phyloP scores from a whole-genome alignment of 208 protist species.

The Zelonia costaricensis region DNA sequence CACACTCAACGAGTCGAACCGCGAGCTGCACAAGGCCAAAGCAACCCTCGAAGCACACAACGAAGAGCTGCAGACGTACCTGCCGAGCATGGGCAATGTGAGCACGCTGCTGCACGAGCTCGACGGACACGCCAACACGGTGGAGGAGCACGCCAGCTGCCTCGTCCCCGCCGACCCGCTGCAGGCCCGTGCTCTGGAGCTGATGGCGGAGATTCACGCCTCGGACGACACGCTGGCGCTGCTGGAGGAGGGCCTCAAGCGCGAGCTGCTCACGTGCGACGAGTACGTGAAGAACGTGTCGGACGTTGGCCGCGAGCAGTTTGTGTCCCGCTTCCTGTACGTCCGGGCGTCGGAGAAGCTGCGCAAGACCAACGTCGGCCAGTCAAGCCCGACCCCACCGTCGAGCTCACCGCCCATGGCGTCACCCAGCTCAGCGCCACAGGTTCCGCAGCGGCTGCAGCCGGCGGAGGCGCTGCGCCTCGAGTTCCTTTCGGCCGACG shows the following conservation, averaged over 20 bases:
- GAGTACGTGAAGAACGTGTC: slow-evolving; percentile 82
- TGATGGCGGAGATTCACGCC: slow-evolving; percentile 76
- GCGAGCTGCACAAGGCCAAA: slow-evolving; percentile 54
- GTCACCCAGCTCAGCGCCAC: slow-evolving; percentile 4
- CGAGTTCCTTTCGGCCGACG: slow-evolving; percentile 61
- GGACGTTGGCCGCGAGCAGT: slow-evolving; percentile 74
- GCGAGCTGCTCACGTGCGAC: slow-evolving; percentile 65
- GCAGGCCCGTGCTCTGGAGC: slow-evolving; percentile 64
- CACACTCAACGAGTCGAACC: slow-evolving; percentile 46
- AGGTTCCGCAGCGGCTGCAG: slow-evolving; percentile 35
- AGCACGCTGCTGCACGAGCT: slow-evolving; percentile 40
- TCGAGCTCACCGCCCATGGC: slow-evolving; percentile 2
- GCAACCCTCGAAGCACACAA: slow-evolving; percentile 42
- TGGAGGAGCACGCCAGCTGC: slow-evolving; percentile 61
- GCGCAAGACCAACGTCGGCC: slow-evolving; percentile 2
- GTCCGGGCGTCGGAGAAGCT: slow-evolving; percentile 43
- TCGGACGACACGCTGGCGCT: slow-evolving; percentile 64
- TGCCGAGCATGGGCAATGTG: slow-evolving; percentile 50
- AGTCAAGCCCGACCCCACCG: neutral
- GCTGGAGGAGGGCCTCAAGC: slow-evolving; percentile 63
- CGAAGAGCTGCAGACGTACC: slow-evolving; percentile 51
- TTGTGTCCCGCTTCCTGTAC: slow-evolving; percentile 72
- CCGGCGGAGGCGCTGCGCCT: slow-evolving; percentile 34
- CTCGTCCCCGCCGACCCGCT: slow-evolving; percentile 55
- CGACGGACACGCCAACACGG: slow-evolving; percentile 39